Percentiles rank a stretch among this genome's conserved stretches.
phyloP scores from a whole-genome alignment of 225 moss, liverwort and hornwort genomes.

The Straminergon stramineum region DNA sequence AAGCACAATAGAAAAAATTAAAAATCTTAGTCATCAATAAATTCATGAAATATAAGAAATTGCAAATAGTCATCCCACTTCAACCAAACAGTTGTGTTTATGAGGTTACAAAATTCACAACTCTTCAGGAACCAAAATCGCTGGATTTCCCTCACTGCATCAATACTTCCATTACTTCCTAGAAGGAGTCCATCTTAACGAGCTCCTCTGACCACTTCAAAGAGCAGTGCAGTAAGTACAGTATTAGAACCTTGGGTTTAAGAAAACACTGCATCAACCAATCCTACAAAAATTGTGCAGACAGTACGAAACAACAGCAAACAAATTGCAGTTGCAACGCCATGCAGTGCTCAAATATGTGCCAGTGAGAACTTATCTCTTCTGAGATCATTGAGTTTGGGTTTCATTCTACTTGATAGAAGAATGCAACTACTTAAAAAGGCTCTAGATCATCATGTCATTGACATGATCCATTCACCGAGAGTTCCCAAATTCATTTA shows the following conservation, averaged over 20 bases:
- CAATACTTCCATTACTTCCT: background rate
- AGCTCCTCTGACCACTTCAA: background rate
- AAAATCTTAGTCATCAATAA: background rate
- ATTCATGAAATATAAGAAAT: background rate
- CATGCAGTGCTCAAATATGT: background rate
- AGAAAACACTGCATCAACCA: background rate
- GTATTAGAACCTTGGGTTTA: background rate
- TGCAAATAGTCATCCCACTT: background rate
- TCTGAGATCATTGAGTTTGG: background rate
- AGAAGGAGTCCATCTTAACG: background rate
- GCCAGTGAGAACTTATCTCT: background rate
- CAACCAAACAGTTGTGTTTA: background rate
- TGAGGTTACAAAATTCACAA: background rate
- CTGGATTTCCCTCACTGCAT: background rate
- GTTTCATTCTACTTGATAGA: background rate
- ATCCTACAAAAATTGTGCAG: background rate
- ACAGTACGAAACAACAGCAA: background rate
- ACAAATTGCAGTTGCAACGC: background rate
- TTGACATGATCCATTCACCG: background rate
- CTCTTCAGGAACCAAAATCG: background rate
- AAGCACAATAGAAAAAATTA: background rate
- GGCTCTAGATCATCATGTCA: background rate
- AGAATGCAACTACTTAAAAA: background rate
- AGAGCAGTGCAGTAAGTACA: background rate
- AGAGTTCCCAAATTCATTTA: background rate